Percentiles rank a stretch among this genome's conserved stretches.
Evolutionary conservation across 768 basidiomycete species (phyloP).

Genomic region (Galerina marginata): DNA sequence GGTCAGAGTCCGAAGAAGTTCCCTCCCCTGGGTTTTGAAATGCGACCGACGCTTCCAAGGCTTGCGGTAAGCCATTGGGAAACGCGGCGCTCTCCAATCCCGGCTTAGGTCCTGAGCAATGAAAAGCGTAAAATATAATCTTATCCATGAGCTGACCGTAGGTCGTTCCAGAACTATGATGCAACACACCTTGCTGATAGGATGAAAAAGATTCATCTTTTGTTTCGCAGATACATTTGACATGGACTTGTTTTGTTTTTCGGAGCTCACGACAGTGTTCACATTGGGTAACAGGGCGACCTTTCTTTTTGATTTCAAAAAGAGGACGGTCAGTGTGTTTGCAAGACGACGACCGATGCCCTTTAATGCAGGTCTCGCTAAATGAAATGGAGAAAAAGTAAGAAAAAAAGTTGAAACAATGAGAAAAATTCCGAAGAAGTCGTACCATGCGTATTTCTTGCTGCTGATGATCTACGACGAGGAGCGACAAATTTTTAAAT

Average conservation of each 20-base stretch:
- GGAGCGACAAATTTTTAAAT: not conserved
- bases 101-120: constrained; percentile 53
- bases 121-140: constrained; percentile 33
- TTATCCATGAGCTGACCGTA: constrained; percentile 52
- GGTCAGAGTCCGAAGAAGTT: constrained; percentile 63
- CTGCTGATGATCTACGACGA: constrained; percentile 65
- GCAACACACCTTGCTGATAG: constrained; percentile 64
- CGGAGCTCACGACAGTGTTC: constrained; percentile 84
- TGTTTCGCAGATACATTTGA: constrained; percentile 85
- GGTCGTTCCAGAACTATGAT: constrained; percentile 12
- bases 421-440: constrained; percentile 6
- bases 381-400: constrained; percentile 9
- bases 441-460: constrained; percentile 86
- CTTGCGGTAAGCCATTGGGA: constrained; percentile 76
- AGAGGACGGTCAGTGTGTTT: constrained; percentile 87
- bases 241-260: constrained; percentile 85
- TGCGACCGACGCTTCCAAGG: constrained; percentile 69
- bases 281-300: constrained; percentile 91
- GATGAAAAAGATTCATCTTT: constrained; percentile 55
- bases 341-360: constrained; percentile 89
- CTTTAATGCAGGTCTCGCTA: constrained; percentile 94
- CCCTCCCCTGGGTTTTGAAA: constrained; percentile 51
- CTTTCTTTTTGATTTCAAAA: constrained; percentile 93
- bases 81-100: constrained; percentile 76
- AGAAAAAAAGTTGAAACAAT: constrained; percentile 15